Conservation (phyloP, 306 rosid species). For the Lablab purpureus region DNA sequence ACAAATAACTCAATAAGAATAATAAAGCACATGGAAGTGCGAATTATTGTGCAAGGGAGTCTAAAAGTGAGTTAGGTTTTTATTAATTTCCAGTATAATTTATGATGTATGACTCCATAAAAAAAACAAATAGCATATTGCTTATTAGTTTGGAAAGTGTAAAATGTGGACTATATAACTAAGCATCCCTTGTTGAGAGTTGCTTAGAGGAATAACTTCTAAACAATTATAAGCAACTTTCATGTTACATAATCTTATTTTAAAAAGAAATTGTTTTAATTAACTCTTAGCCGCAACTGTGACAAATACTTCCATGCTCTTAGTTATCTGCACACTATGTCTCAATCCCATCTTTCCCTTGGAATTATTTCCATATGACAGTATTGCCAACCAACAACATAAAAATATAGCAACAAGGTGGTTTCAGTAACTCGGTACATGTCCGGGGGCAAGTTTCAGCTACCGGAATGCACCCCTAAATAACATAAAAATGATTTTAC, state of each 20-base stretch:
- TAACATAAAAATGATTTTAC: not conserved
- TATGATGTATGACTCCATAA: conserved; percentile 1
- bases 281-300: too few relatives aligned
- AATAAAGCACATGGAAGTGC: not conserved
- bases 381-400: not conserved
- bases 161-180: too few relatives aligned
- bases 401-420: conserved; percentile 6
- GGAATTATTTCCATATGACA: not conserved
- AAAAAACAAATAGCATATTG: conserved; percentile 7
- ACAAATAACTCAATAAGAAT: not conserved
- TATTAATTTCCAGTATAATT: conserved; percentile 1
- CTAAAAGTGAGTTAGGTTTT: not conserved
- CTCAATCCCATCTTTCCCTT: conserved; percentile 1
- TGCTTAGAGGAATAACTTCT: too few relatives aligned
- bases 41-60: not conserved
- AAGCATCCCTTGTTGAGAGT: too few relatives aligned
- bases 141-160: too few relatives aligned
- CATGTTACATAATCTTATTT: too few relatives aligned
- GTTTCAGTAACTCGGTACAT: not conserved
- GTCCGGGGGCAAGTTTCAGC: not conserved
- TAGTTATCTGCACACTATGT: not conserved
- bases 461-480: not conserved
- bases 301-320: too few relatives aligned
- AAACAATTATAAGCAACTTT: too few relatives aligned
- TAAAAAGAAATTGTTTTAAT: too few relatives aligned